Evolutionary conservation across 1,284 basidiomycete genomes (phyloP).

Genomic region (Pseudozyma sp.): DNA sequence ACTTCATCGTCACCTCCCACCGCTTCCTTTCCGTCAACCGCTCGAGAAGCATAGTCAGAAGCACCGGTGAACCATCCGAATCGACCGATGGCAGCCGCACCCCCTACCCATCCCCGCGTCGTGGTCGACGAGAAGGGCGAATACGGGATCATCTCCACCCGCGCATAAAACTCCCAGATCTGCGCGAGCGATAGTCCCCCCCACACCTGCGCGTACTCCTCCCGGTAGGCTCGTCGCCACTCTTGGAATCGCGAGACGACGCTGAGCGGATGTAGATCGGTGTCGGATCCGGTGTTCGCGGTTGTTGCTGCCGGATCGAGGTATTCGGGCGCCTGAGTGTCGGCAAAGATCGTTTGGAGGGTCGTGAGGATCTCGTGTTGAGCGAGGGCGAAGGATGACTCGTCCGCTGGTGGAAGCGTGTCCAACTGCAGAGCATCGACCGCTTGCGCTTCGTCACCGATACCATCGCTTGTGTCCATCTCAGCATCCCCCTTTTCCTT

Average conservation of each 20-base stretch:
- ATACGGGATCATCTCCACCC: slow-evolving; percentile 53
- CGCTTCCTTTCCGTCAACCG: background rate
- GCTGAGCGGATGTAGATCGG: slow-evolving; percentile 41
- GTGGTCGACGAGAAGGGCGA: slow-evolving; percentile 20
- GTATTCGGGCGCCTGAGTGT: slow-evolving; percentile 62
- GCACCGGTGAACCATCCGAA: slow-evolving; percentile 33
- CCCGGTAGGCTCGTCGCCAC: slow-evolving; percentile 52
- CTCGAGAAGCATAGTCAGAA: slow-evolving; percentile 5
- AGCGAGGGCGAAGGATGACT: slow-evolving; percentile 36
- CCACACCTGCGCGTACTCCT: slow-evolving; percentile 62
- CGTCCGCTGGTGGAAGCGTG: slow-evolving; percentile 22
- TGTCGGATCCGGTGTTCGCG: background rate
- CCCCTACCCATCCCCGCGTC: slow-evolving; percentile 15
- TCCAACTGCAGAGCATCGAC: slow-evolving; percentile 7
- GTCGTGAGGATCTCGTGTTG: slow-evolving; percentile 12
- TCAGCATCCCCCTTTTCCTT: slow-evolving; percentile 1
- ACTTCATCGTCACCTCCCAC: slow-evolving; percentile 61
- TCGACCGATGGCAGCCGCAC: slow-evolving; percentile 6
- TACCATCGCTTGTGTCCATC: background rate
- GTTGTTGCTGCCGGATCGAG: slow-evolving; percentile 36
- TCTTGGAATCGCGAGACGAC: slow-evolving; percentile 56
- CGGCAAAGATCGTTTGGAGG: slow-evolving; percentile 29
- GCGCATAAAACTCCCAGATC: slow-evolving; percentile 64
- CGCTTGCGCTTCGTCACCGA: background rate
- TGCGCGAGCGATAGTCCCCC: slow-evolving; percentile 60